A percentile compares a stretch with the other conserved stretches of the same genome.
Conservation (phyloP, 2,329 filamentous ascomycete genomes). For the Cytospora chrysosperma region DNA sequence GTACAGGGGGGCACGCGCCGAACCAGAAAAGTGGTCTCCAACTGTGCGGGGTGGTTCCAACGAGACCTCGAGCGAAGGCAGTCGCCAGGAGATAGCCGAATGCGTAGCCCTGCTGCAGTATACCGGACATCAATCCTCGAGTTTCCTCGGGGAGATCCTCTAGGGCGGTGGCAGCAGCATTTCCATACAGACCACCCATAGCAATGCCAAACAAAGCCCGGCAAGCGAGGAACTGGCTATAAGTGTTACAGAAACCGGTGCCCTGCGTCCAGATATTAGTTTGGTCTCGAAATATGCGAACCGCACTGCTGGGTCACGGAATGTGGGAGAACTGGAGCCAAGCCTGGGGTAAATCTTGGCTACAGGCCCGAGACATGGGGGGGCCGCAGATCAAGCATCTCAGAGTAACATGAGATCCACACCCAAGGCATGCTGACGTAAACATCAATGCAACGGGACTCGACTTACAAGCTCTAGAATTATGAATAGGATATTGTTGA, state of each 20-base stretch:
- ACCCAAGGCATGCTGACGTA: neutral
- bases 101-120: constrained; percentile 72
- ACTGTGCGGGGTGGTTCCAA: constrained; percentile 72
- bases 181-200: constrained; percentile 80
- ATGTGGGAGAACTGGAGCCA: constrained; percentile 9
- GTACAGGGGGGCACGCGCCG: constrained; percentile 72
- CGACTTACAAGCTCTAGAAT: constrained; percentile 65
- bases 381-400: constrained; percentile 1
- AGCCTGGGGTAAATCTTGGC: constrained; percentile 14
- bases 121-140: constrained; percentile 72
- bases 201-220: constrained; percentile 75
- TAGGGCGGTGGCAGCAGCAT: constrained; percentile 74
- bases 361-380: neutral
- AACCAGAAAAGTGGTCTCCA: constrained; percentile 93
- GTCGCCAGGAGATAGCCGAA: constrained; percentile 63
- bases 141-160: constrained; percentile 70
- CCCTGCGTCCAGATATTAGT: constrained; percentile 36
- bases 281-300: neutral
- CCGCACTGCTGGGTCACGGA: constrained; percentile 4
- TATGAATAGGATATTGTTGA: constrained; percentile 73
- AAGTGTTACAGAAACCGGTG: constrained; percentile 69
- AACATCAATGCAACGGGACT: neutral
- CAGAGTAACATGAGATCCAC: constrained; percentile 3
- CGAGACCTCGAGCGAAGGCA: constrained; percentile 63
- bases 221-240: constrained; percentile 70